A percentile compares a stretch with the other conserved stretches of the same genome.
These are phyloP conservation scores for Rhododendron kiyosumense DNA, from an alignment of 148 eudicot species.

Conservation along the genomic window DNA sequence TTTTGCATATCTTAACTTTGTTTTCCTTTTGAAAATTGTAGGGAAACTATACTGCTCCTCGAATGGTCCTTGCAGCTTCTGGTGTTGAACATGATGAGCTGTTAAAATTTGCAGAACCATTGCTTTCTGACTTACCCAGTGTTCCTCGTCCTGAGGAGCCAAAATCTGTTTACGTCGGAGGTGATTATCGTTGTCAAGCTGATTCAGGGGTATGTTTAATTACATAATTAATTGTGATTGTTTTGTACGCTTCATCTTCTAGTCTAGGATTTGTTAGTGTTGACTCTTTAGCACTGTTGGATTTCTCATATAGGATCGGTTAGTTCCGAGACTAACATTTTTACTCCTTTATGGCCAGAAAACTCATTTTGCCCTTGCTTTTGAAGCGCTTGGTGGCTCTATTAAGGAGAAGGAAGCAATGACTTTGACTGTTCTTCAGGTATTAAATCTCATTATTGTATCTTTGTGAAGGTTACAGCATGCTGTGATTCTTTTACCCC, in stretches of 20 bases:
- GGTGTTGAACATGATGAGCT: slow-evolving; percentile 91
- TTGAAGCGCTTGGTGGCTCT: slow-evolving; percentile 67
- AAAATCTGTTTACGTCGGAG: slow-evolving; percentile 51
- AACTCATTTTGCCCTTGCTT: slow-evolving; percentile 63
- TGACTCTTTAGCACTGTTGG: slow-evolving; percentile 9
- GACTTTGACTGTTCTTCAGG: slow-evolving; percentile 58
- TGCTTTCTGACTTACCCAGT: slow-evolving; percentile 55
- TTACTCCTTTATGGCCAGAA: slow-evolving; percentile 25
- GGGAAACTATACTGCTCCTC: slow-evolving; percentile 84
- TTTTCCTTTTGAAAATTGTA: slow-evolving; percentile 25
- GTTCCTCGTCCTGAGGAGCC: slow-evolving; percentile 34
- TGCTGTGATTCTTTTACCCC: background rate
- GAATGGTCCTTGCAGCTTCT: slow-evolving; percentile 91
- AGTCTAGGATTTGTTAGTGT: background rate
- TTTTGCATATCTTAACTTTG: slow-evolving; percentile 5
- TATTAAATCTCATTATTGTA: slow-evolving; percentile 6
- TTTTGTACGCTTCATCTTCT: background rate
- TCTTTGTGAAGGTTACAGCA: background rate
- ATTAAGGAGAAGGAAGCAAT: slow-evolving; percentile 48
- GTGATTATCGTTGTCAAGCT: slow-evolving; percentile 57
- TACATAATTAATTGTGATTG: background rate
- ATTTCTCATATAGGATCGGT: background rate
- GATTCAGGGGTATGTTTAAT: slow-evolving; percentile 62
- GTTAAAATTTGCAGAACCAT: slow-evolving; percentile 80
- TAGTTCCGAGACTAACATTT: background rate